These are phyloP conservation scores for Colletotrichum sp. DNA, from an alignment of 2,329 filamentous ascomycete species.

Conservation along the genomic window DNA sequence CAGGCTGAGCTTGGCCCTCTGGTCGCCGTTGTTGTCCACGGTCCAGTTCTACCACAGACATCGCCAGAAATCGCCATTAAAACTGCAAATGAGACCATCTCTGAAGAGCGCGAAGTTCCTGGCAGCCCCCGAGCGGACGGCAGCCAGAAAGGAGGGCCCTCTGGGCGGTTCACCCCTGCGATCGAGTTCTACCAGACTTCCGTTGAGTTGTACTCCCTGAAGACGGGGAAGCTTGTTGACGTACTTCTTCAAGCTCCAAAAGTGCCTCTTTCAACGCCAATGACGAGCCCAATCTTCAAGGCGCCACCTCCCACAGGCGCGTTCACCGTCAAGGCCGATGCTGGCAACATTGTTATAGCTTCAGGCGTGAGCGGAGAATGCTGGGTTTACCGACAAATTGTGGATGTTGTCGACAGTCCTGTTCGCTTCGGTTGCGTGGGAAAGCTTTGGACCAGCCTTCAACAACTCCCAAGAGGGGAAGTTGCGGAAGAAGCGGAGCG, in stretches of 20 bases:
- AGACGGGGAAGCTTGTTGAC: constrained; percentile 72
- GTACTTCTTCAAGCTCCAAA: constrained; percentile 76
- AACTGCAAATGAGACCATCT: constrained; percentile 39
- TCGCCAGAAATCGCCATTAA: constrained; percentile 40
- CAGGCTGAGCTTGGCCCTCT: constrained; percentile 69
- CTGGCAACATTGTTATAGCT: constrained; percentile 73
- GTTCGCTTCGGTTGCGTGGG: constrained; percentile 71
- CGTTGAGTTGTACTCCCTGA: constrained; percentile 87
- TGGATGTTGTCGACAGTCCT: constrained; percentile 45
- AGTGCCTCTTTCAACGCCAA: constrained; percentile 61
- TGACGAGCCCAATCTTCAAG: constrained; percentile 68
- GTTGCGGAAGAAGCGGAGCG: constrained; percentile 51
- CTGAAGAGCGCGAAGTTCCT: constrained; percentile 46
- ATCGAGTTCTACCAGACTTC: constrained; percentile 80
- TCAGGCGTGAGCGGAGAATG: constrained; percentile 88
- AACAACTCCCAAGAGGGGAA: constrained; percentile 60
- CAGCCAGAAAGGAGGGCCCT: constrained; percentile 40
- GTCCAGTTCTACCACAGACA: constrained; percentile 63
- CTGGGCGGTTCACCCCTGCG: constrained; percentile 37
- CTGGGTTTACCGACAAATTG: constrained; percentile 71
- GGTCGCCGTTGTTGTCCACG: constrained; percentile 81
- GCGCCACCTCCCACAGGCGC: constrained; percentile 75
- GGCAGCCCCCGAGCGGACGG: constrained; percentile 45
- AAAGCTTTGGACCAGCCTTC: constrained; percentile 91
- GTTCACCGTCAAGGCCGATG: constrained; percentile 75